phyloP scores from a whole-genome alignment of 805 yeast species.

The Starmerella potacharoeniae region DNA sequence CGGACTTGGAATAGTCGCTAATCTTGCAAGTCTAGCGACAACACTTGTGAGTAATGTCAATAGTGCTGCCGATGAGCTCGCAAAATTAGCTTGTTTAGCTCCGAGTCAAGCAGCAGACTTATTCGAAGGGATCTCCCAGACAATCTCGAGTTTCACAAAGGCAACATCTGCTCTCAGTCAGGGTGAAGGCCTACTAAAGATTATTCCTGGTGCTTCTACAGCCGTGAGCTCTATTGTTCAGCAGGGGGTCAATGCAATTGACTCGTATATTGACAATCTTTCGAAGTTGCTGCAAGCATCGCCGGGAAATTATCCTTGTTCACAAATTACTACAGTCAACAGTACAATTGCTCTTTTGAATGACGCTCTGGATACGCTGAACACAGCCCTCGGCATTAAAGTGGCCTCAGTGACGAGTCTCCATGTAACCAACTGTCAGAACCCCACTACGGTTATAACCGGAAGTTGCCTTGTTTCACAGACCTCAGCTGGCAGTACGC shows the following conservation, averaged over 20 bases:
- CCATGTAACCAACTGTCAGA: background rate
- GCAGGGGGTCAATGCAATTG: background rate
- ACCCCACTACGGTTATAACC: background rate
- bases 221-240: background rate
- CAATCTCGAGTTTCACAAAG: background rate
- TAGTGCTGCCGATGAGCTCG: background rate
- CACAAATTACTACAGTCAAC: background rate
- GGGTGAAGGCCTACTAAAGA: background rate
- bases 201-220: background rate
- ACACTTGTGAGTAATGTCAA: background rate
- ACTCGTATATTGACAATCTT: background rate
- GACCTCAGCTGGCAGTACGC: too few relatives aligned
- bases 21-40: background rate
- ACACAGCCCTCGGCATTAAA: background rate
- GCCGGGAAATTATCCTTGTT: background rate
- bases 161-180: background rate
- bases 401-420: background rate
- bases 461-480: background rate
- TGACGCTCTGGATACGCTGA: background rate
- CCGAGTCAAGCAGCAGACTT: background rate
- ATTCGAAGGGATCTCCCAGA: background rate
- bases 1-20: too few relatives aligned
- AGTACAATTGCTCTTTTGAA: background rate
- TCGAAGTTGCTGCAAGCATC: background rate
- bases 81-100: background rate